Percentiles rank a stretch among this genome's conserved stretches.
These are phyloP conservation scores for Colletotrichum navitas DNA, from an alignment of 2,329 filamentous ascomycete genomes.

Conservation along the genomic window DNA sequence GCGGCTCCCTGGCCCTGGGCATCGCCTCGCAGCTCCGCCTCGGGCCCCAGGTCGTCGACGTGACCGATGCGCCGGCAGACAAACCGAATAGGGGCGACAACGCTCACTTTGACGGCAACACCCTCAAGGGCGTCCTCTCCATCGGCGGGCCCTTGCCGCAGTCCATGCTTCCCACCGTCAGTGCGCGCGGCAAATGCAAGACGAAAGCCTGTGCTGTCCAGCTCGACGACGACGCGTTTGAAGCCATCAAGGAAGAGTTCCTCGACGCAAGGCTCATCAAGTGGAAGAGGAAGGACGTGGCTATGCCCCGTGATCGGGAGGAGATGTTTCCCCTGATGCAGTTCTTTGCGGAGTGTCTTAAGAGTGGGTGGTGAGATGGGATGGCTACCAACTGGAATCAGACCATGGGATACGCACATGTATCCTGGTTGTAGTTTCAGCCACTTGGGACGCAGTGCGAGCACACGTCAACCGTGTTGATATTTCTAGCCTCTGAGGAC, in stretches of 20 bases:
- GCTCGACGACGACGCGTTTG: slow-evolving; percentile 72
- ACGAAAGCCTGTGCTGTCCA: slow-evolving; percentile 73
- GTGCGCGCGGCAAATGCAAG: slow-evolving; percentile 64
- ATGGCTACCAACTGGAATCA: neutral
- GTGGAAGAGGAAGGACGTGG: slow-evolving; percentile 79
- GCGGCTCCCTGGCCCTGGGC: slow-evolving; percentile 72
- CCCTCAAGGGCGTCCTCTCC: slow-evolving; percentile 70
- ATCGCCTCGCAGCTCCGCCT: slow-evolving; percentile 61
- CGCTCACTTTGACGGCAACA: slow-evolving; percentile 30
- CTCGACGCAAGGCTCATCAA: slow-evolving; percentile 74
- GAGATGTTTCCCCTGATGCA: slow-evolving; percentile 94
- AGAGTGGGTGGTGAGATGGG: slow-evolving; percentile 44
- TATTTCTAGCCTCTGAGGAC: neutral
- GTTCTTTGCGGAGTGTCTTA: slow-evolving; percentile 77
- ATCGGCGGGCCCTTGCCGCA: slow-evolving; percentile 71
- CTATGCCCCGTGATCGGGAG: slow-evolving; percentile 85
- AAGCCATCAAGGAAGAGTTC: slow-evolving; percentile 76
- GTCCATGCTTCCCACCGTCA: slow-evolving; percentile 62
- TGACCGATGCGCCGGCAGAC: slow-evolving; percentile 42
- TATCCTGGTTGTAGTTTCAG: neutral
- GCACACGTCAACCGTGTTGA: neutral
- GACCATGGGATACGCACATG: neutral
- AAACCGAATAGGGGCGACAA: slow-evolving; percentile 22
- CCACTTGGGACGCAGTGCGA: neutral
- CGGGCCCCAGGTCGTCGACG: slow-evolving; percentile 52